These are phyloP conservation scores for Saccharomyces eubayanus DNA, from an alignment of 805 yeast species.

Conservation along the genomic window DNA sequence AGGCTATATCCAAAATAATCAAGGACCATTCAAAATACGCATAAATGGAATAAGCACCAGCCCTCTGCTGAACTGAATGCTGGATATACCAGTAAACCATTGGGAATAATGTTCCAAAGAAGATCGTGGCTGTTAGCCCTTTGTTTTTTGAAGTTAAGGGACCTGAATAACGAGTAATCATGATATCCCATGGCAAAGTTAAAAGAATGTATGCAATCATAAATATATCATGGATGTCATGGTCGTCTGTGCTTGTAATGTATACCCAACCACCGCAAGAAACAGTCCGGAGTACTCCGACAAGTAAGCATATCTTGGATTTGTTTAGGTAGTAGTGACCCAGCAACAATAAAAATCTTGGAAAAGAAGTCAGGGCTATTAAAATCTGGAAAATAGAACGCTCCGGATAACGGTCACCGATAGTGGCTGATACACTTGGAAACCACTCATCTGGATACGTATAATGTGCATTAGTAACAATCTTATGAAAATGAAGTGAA, in stretches of 20 bases:
- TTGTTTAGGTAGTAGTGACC: conserved; percentile 37
- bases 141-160: conserved; percentile 37
- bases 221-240: conserved; percentile 89
- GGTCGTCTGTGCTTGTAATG: conserved; percentile 94
- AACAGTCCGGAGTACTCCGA: conserved; percentile 82
- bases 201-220: conserved; percentile 86
- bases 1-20: conserved; percentile 72
- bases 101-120: conserved; percentile 71
- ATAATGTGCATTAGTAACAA: conserved; percentile 75
- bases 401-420: conserved; percentile 96
- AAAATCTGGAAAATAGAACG: conserved; percentile 83
- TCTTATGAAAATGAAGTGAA: conserved; percentile 73
- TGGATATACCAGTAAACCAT: conserved; percentile 83
- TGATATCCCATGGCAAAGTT: conserved; percentile 84
- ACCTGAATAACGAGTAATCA: conserved; percentile 44
- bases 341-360: conserved; percentile 61
- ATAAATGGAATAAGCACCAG: conserved; percentile 94
- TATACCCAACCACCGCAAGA: conserved; percentile 99
- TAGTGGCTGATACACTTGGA: conserved; percentile 93
- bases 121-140: conserved; percentile 25
- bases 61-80: conserved; percentile 75
- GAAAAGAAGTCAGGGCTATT: conserved; percentile 90
- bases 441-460: conserved; percentile 99
- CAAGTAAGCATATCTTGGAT: conserved; percentile 19
- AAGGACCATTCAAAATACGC: conserved; percentile 94